Evolutionary conservation across 345 rosid genomes (phyloP).

Genomic region (Leavenworthia alabamica): DNA sequence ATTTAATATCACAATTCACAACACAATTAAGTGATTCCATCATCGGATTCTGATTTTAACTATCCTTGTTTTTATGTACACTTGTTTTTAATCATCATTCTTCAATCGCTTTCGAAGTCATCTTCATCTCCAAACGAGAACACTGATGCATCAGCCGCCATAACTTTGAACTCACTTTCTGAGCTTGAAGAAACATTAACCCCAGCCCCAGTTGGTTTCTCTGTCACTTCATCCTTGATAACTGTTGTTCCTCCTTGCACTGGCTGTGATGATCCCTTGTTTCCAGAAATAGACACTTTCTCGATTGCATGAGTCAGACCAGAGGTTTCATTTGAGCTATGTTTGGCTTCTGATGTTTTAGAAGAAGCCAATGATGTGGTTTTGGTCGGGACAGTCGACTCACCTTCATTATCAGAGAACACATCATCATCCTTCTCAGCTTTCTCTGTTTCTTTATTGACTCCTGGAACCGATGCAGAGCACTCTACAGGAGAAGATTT

Average conservation of each 20-base stretch:
- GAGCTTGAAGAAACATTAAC: no score
- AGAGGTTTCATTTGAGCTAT: conserved; percentile 36
- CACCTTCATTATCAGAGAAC: conserved; percentile 61
- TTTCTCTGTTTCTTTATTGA: conserved; percentile 37
- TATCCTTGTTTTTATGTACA: conserved; percentile 18
- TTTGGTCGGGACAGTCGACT: conserved; percentile 25
- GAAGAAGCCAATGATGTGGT: conserved; percentile 21
- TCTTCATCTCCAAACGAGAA: no score
- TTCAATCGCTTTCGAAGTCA: no score
- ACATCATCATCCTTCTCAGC: conserved; percentile 64
- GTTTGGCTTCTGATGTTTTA: conserved; percentile 25
- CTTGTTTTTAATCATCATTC: background rate
- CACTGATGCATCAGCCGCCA: conserved; percentile 83
- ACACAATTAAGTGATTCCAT: conserved; percentile 19
- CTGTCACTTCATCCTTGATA: conserved; percentile 17
- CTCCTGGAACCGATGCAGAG: conserved; percentile 32
- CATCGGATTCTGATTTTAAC: conserved; percentile 12
- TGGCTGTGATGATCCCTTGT: conserved; percentile 27
- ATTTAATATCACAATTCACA: conserved; percentile 23
- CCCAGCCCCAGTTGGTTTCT: no score
- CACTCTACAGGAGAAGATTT: conserved; percentile 30
- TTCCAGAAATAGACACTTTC: conserved; percentile 42
- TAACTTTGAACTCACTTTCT: conserved; percentile 44
- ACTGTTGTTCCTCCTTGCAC: conserved; percentile 20
- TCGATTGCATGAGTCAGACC: conserved; percentile 40